Evolutionary conservation across 2,329 filamentous ascomycete genomes (phyloP).

Genomic region (Simplicillium aogashimaense): DNA sequence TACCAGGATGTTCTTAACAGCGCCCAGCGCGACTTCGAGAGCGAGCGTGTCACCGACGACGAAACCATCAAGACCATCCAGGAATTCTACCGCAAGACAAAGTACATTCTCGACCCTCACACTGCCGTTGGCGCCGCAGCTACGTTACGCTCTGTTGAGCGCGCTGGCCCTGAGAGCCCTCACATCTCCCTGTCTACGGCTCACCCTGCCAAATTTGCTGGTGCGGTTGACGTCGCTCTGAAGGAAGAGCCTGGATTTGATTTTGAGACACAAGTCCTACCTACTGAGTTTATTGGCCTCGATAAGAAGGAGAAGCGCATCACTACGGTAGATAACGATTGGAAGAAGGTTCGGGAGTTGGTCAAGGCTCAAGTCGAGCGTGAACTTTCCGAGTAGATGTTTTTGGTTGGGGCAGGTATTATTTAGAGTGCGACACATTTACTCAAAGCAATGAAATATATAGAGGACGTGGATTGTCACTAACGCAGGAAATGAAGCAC

Average conservation of each 20-base stretch:
- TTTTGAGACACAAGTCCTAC: slow-evolving; percentile 67
- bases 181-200: slow-evolving; percentile 87
- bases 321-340: slow-evolving; percentile 57
- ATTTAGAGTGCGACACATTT: not conserved
- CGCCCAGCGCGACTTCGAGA: slow-evolving; percentile 69
- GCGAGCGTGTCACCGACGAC: slow-evolving; percentile 58
- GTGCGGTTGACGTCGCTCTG: slow-evolving; percentile 73
- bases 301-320: slow-evolving; percentile 68
- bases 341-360: slow-evolving; percentile 65
- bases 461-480: not conserved
- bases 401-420: not conserved
- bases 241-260: slow-evolving; percentile 61
- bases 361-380: slow-evolving; percentile 64
- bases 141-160: slow-evolving; percentile 56
- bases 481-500: slow-evolving; percentile 12
- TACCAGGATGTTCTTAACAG: slow-evolving; percentile 60
- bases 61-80: slow-evolving; percentile 59
- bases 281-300: slow-evolving; percentile 71
- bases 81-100: slow-evolving; percentile 44
- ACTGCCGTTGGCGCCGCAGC: slow-evolving; percentile 79
- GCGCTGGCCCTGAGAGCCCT: slow-evolving; percentile 38
- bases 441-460: not conserved
- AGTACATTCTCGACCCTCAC: slow-evolving; percentile 89
- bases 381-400: slow-evolving; percentile 34
- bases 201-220: slow-evolving; percentile 89